Evolutionary conservation across 371 early-diverging fungal genomes (phyloP).

Genomic region (Basidiobolus meristosporus): DNA sequence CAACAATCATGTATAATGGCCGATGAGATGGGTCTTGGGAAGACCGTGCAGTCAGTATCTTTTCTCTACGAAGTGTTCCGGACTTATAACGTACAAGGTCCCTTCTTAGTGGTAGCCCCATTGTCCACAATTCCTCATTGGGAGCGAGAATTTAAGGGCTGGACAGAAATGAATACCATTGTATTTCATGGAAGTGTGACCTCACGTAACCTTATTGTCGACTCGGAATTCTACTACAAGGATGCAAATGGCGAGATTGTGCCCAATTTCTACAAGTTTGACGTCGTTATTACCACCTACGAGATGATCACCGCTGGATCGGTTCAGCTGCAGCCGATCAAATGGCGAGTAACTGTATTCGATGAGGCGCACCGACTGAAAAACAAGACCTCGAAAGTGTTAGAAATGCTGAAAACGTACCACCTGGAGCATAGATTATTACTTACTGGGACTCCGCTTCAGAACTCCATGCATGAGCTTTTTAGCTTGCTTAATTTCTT

Average conservation of each 20-base stretch:
- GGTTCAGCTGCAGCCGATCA: not conserved
- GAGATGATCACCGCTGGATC: slow-evolving; percentile 49
- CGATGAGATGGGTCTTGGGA: too few species aligned
- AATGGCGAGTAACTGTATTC: slow-evolving; percentile 73
- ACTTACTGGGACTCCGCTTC: slow-evolving; percentile 81
- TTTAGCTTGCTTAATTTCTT: slow-evolving; percentile 92
- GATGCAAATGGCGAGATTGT: slow-evolving; percentile 14
- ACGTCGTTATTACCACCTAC: slow-evolving; percentile 71
- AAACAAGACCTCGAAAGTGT: slow-evolving; percentile 29
- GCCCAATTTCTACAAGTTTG: slow-evolving; percentile 41
- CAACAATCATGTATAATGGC: slow-evolving; percentile 84
- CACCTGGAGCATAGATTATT: slow-evolving; percentile 58
- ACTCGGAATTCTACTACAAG: too few species aligned
- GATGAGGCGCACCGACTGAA: slow-evolving; percentile 96
- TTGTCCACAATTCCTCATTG: slow-evolving; percentile 57
- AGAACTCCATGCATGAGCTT: slow-evolving; percentile 89
- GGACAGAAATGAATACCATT: slow-evolving; percentile 57
- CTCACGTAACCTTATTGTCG: too few species aligned
- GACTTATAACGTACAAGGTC: slow-evolving; percentile 32
- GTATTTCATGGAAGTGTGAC: slow-evolving; percentile 44
- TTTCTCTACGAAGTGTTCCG: too few species aligned
- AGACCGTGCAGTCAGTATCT: too few species aligned
- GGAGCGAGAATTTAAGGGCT: slow-evolving; percentile 54
- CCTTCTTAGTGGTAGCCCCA: slow-evolving; percentile 62
- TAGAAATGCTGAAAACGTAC: slow-evolving; percentile 39